Conservation (phyloP, 2,329 filamentous ascomycete species). For the Biscogniauxia mediterranea region DNA sequence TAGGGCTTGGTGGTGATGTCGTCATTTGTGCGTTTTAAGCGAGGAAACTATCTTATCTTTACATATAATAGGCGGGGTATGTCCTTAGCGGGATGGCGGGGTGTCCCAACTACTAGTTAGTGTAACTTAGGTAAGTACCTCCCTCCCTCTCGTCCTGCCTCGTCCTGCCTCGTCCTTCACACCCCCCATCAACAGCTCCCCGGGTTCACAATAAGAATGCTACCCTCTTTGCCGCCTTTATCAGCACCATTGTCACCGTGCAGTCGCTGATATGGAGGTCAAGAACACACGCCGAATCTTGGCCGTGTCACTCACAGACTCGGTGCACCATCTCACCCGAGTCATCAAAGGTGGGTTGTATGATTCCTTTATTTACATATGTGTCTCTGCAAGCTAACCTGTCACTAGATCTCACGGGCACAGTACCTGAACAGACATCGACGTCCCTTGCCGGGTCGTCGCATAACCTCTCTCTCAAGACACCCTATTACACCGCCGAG, state of each 20-base stretch:
- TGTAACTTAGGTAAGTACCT: background rate
- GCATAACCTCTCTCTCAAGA: slow-evolving; percentile 54
- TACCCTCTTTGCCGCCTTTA: slow-evolving; percentile 14
- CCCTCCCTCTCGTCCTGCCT: no score
- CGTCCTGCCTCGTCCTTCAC: background rate
- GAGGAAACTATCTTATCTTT: background rate
- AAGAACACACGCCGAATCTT: slow-evolving; percentile 56
- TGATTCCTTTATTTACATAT: no score
- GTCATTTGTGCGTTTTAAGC: background rate
- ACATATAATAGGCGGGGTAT: background rate
- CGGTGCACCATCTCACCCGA: slow-evolving; percentile 44
- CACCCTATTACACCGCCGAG: slow-evolving; percentile 58
- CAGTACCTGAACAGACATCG: slow-evolving; percentile 37
- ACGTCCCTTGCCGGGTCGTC: slow-evolving; percentile 57
- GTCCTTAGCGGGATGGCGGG: background rate
- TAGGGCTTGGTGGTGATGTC: background rate
- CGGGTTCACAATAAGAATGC: background rate
- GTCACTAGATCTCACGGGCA: slow-evolving; percentile 51
- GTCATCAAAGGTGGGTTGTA: slow-evolving; percentile 51
- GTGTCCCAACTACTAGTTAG: background rate
- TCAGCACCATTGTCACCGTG: slow-evolving; percentile 5
- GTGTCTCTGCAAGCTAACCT: no score
- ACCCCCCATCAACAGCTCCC: background rate
- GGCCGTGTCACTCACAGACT: slow-evolving; percentile 51
- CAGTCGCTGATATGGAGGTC: slow-evolving; percentile 35